Evolutionary conservation across 2,329 filamentous ascomycete genomes (phyloP), one percentile per base, ranked within the genome.

Genomic region (Scolecobasidium constrictum): DNA sequence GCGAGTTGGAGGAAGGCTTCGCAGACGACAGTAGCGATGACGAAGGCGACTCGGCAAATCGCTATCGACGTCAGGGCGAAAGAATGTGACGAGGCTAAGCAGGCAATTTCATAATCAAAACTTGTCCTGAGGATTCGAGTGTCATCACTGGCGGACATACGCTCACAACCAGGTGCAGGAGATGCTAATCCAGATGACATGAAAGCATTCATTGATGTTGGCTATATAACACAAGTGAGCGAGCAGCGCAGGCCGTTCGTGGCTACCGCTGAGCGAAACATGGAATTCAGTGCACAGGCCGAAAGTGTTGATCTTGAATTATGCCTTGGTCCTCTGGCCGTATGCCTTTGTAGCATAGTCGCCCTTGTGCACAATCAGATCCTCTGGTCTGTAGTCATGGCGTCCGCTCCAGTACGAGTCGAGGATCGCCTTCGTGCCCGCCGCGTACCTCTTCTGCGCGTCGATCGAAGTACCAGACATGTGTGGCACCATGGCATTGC

Each of bases 381-480:
- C 92, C 71, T 95, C 72, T 44, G 81, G 78, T 51, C 75, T 73
- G 75, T 98, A 98, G 71, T 96, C 88, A 60, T 85, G 68, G 61
- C 78, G 81, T 55, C 88, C 88, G 52, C 73, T 77, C 63, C 94
- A 85, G 76, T 96, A 98, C 67, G 81, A 87, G 52, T 90, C 74
- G 47, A 98, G 73, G 60, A 98, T 96, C 52, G 73, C 66, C 83
- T 95, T 94, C 65, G 78, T 83, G 56, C 87, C 87, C 50, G 81
- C 72, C 56, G 87, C 86, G 62, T 94, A 94, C 52, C 87, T 79
- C 69, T 86, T 81, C 75, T 98, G 92, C 46, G 92, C 92, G 62
- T 98, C 92, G 60, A 98, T 82, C n/a, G 88, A 94, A 46, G 90
- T 96, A 61, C 92, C 92, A 11, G 87, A 94, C 86, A 96, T 94